Evolutionary conservation across 805 yeast species (phyloP).

Genomic region (Starmerella apicola): DNA sequence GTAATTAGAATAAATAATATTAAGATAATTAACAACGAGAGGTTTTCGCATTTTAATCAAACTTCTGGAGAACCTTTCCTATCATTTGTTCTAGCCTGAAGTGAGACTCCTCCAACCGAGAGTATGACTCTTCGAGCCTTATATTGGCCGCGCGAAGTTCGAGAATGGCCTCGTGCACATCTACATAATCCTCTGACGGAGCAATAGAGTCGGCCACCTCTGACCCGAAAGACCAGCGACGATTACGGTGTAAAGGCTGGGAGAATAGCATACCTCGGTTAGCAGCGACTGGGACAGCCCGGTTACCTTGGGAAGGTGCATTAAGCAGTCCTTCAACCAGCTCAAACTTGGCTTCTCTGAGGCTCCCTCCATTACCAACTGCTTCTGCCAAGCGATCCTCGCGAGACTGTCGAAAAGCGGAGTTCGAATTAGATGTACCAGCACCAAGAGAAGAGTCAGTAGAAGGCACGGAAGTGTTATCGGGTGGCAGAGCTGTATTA

Average conservation of each 20-base stretch:
- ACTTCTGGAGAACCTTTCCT: conserved; percentile 2
- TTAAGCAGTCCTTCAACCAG: conserved; percentile 14
- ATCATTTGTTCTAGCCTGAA: conserved; percentile 13
- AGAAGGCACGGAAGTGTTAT: not conserved
- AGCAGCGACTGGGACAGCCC: too few relatives aligned
- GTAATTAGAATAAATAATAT: too few relatives aligned
- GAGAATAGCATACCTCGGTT: not conserved
- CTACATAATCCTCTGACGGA: conserved; percentile 6
- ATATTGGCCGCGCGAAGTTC: conserved; percentile 13
- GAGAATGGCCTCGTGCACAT: conserved; percentile 9
- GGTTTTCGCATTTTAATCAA: too few relatives aligned
- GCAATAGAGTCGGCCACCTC: conserved; percentile 3
- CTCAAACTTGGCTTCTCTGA: conserved; percentile 12
- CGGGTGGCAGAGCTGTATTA: too few relatives aligned
- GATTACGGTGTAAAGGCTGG: not conserved
- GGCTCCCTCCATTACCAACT: conserved; percentile 4
- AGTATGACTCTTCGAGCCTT: conserved; percentile 9
- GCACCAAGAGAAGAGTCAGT: not conserved
- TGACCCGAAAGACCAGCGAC: conserved; percentile 15
- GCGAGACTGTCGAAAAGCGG: not conserved
- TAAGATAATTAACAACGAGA: too few relatives aligned
- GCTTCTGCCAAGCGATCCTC: not conserved
- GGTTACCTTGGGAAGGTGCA: not conserved
- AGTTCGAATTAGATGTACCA: not conserved
- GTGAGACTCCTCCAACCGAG: conserved; percentile 12